Evolutionary conservation across 2,329 filamentous ascomycete species (phyloP).

Genomic region (Aspergillus neotritici): DNA sequence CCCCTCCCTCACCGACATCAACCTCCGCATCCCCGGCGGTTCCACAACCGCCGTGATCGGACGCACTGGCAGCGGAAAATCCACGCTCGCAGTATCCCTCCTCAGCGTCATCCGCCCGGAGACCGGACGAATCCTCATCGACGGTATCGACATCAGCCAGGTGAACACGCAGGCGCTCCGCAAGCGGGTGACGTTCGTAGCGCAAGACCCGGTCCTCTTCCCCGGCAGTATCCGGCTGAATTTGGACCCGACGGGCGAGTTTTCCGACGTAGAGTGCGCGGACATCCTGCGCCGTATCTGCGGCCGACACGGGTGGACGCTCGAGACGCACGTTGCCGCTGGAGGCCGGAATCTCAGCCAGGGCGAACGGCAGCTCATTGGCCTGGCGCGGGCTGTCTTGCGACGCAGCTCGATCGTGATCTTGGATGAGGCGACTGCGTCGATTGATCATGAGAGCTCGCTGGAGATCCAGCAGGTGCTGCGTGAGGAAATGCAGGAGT

Average conservation of each 20-base stretch:
- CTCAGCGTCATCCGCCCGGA: conserved; percentile 53
- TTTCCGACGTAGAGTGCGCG: conserved; percentile 50
- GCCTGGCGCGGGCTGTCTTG: conserved; percentile 58
- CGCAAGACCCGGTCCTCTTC: conserved; percentile 62
- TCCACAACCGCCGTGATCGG: conserved; percentile 75
- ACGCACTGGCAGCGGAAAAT: conserved; percentile 75
- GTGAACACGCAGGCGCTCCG: conserved; percentile 57
- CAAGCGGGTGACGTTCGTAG: conserved; percentile 59
- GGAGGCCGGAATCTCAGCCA: conserved; percentile 59
- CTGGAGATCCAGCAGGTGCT: conserved; percentile 36
- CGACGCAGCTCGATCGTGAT: conserved; percentile 57
- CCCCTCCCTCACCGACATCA: conserved; percentile 62
- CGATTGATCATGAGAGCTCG: conserved; percentile 59
- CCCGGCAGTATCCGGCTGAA: conserved; percentile 57
- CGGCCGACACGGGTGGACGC: conserved; percentile 50
- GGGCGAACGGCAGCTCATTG: conserved; percentile 61
- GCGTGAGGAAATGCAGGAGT: conserved; percentile 31
- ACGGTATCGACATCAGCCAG: conserved; percentile 55
- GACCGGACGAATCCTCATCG: conserved; percentile 54
- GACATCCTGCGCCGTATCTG: conserved; percentile 52
- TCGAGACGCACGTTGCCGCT: conserved; percentile 53
- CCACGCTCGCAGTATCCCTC: conserved; percentile 61
- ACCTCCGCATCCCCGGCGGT: conserved; percentile 69
- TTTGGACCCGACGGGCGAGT: conserved; percentile 56
- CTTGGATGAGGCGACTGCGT: conserved; percentile 62